A percentile compares a stretch with the other conserved stretches of the same genome.
These are phyloP conservation scores for Pseudomassariella vexata DNA, from an alignment of 2,329 filamentous ascomycete genomes.

Conservation along the genomic window DNA sequence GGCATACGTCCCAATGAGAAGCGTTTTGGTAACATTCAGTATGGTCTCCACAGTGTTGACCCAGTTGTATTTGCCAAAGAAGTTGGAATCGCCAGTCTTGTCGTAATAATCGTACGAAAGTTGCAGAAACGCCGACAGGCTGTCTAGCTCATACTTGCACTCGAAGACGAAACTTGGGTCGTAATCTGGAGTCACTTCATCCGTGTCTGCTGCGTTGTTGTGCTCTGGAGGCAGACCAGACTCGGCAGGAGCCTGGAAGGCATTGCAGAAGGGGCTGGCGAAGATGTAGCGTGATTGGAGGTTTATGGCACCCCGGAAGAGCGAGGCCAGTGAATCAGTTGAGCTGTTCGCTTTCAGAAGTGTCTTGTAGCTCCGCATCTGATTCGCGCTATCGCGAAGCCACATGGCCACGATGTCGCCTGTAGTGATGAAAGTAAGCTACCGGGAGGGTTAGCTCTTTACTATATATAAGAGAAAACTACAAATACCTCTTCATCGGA, in stretches of 20 bases:
- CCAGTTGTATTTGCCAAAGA: conserved; percentile 72
- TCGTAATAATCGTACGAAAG: conserved; percentile 76
- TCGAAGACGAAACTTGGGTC: conserved; percentile 74
- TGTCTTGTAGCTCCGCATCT: conserved; percentile 63
- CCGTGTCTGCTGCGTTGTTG: conserved; percentile 54
- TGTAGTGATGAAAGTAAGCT: conserved; percentile 74
- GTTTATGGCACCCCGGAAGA: conserved; percentile 68
- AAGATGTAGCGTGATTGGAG: conserved; percentile 64
- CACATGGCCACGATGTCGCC: conserved; percentile 85
- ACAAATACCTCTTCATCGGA: conserved; percentile 24
- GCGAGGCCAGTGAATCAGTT: conserved; percentile 54
- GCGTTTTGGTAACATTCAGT: conserved; percentile 60
- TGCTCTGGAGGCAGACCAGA: conserved; percentile 56
- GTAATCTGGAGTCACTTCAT: conserved; percentile 56
- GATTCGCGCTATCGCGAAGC: conserved; percentile 77
- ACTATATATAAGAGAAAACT: too few relatives aligned
- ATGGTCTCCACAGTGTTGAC: conserved; percentile 65
- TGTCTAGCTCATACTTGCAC: conserved; percentile 95
- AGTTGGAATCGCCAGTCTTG: conserved; percentile 64
- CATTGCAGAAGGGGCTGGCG: conserved; percentile 76
- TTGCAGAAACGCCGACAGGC: conserved; percentile 78
- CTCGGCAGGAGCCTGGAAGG: conserved; percentile 79
- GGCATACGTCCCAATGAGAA: conserved; percentile 60
- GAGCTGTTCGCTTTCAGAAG: conserved; percentile 50
- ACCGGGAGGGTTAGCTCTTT: conserved; percentile 32